Evolutionary conservation across 129 eudicot genomes (phyloP), one percentile per base, ranked within the genome.

Genomic region (Saussurea involucrata): DNA sequence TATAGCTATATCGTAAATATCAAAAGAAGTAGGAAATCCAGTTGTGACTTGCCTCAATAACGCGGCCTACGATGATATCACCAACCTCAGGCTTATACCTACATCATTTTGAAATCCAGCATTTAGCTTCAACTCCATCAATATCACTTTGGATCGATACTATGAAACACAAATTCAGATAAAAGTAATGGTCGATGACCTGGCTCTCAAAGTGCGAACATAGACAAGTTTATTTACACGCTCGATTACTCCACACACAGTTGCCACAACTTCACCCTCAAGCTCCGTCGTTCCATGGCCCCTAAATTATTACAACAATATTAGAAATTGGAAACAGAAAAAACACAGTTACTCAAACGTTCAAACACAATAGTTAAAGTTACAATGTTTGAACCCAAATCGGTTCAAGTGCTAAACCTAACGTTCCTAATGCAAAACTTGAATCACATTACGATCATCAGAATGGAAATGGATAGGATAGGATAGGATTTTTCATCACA

Each of bases 61-160:
- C 90, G n/a, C 97, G 93, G 18, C 98, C 98, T 7, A 95, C 92
- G 11, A 95, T 86, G 40, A 95, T 95, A 82, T 95, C 97, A 36
- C 98, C 98, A 79, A 87, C 90, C 66, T 91, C 98, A 17, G 96
- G 98, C 82, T 91, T 89, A 85, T 95, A 95, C 94, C 98, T 95
- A 66, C 36, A 78, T 67, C 44, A 80, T 66, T 58, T 63, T 27
- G 17, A 72, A n/a, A 69, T 46, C 25, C 65, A 82, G 3, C 13
- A 74, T 74, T 71, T 69, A 44, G 76, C 37, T 67, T 53, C 46
- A 76, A 8, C 72, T 60, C n/a, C 29, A 44, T n/a, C 25, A 49
- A 32, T 7, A 63, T 29, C 55, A 55, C 17, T 8, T 33, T 21
- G 68, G 31, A 78, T 44, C 5, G 27, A 75, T 33, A 12, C 29